Base-by-base conservation (phyloP, 768 basidiomycete species). In the Serendipita sp. region DNA sequence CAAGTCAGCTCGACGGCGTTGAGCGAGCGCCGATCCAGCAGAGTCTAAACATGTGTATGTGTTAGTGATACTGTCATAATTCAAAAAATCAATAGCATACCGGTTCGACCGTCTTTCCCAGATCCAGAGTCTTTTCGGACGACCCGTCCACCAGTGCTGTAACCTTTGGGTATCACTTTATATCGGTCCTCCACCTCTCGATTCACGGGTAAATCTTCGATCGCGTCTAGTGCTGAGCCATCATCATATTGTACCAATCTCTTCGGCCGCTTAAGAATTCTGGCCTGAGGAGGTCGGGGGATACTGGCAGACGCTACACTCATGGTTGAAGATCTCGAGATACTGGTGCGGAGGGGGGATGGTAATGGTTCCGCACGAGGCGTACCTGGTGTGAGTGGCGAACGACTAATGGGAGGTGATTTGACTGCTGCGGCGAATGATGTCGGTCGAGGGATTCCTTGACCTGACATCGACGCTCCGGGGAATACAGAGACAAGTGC, bases 171-270 rank as follows among this genome's bases (percentile, higher is more conserved):
- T 66, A 86, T 83, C 8, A 91, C 84, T 64, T 83, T 83, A 71
- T 79, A 92, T 45, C 77, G 81, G 62, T 81, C 79, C 73, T 91
- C 88, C 69, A 87, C 86, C 60, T 92, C 90, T 53, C 88, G 79
- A 70, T 93, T 87, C 8, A 90, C 88, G 4, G 84, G 85, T 45
- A 95, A 79, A 72, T 96, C 93, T 31, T 94, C 93, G 65, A 96
- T 80, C 2, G 73, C 83, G 69, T 96, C 93, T 62, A 96, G 76
- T 72, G 95, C 93, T 8, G 90, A 92, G 13, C 93, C 93, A 70
- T 91, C 88, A 3, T 89, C 89, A 69, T 86, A 92, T 13, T 81
- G 81, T 62, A 83, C 78, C 66, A 79, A 80, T 44, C 88, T 85
- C 74, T 91, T 92, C 11, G 89, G 89, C 68, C 83, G 78, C 63